Evolutionary conservation across 1,139 yeast genomes (phyloP).

Genomic region (Neolecta irregularis): DNA sequence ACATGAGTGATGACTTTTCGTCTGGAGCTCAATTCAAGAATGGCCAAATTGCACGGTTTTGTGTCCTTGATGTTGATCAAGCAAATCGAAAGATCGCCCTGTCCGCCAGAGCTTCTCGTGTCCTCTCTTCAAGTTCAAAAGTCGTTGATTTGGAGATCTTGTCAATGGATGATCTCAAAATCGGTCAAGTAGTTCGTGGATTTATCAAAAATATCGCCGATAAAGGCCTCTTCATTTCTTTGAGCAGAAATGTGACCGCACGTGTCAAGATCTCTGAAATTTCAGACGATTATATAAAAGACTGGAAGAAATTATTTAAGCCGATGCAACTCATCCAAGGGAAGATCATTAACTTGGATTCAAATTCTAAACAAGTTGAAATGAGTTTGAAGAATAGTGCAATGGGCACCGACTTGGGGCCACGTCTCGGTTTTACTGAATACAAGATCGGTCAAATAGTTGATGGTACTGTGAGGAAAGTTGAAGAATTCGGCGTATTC

Average conservation of each 20-base stretch:
- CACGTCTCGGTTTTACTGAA: slow-evolving; percentile 37
- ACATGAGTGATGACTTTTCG: slow-evolving; percentile 60
- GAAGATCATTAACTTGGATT: slow-evolving; percentile 50
- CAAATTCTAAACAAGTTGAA: slow-evolving; percentile 40
- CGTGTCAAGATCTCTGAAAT: slow-evolving; percentile 70
- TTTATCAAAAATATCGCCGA: slow-evolving; percentile 60
- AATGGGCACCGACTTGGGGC: slow-evolving; percentile 25
- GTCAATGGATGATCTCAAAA: slow-evolving; percentile 39
- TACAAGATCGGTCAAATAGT: slow-evolving; percentile 51
- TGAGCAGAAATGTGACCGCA: slow-evolving; percentile 60
- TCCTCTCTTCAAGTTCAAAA: background rate
- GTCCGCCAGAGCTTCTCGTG: slow-evolving; percentile 11
- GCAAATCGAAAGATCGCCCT: slow-evolving; percentile 25
- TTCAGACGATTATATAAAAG: slow-evolving; percentile 65
- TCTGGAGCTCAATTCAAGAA: slow-evolving; percentile 34
- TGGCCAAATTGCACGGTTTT: slow-evolving; percentile 44
- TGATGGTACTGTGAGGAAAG: slow-evolving; percentile 49
- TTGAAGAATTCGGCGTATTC: slow-evolving; percentile 83
- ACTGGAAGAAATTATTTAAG: slow-evolving; percentile 69
- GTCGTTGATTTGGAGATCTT: slow-evolving; percentile 36
- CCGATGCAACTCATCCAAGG: slow-evolving; percentile 64
- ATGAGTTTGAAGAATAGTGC: slow-evolving; percentile 75
- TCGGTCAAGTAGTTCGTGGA: slow-evolving; percentile 66
- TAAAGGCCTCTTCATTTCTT: slow-evolving; percentile 63
- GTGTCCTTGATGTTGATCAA: slow-evolving; percentile 19